A percentile compares a stretch with the other conserved stretches of the same genome.
phyloP scores from a whole-genome alignment of 306 rosid species.

The Cucurbita argyrosperma region DNA sequence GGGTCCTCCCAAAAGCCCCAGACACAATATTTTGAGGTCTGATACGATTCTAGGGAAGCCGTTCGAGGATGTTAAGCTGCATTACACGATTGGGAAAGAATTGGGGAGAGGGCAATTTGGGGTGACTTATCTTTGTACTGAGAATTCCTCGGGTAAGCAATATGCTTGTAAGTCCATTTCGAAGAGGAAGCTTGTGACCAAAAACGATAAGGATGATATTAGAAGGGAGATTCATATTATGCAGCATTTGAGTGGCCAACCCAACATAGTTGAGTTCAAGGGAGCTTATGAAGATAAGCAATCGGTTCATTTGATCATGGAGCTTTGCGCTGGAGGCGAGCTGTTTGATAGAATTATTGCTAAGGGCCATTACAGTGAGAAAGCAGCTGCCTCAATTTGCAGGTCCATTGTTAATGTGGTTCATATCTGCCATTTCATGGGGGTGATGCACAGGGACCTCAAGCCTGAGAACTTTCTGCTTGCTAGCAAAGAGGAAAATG shows the following conservation, averaged over 20 bases:
- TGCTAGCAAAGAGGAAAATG: slow-evolving; percentile 51
- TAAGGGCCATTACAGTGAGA: neutral
- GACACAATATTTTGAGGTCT: slow-evolving; percentile 11
- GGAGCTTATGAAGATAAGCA: neutral
- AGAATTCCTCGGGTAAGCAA: slow-evolving; percentile 41
- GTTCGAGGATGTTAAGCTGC: slow-evolving; percentile 49
- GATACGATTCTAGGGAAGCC: slow-evolving; percentile 49
- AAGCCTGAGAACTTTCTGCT: slow-evolving; percentile 90
- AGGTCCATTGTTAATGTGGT: neutral
- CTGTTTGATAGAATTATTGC: neutral
- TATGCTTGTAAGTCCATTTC: slow-evolving; percentile 3
- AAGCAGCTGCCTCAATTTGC: neutral
- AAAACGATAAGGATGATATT: neutral
- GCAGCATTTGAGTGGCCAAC: neutral
- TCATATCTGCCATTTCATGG: neutral
- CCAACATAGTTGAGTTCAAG: neutral
- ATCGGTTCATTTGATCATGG: neutral
- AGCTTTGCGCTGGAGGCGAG: neutral
- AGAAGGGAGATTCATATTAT: neutral
- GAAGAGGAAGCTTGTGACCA: neutral
- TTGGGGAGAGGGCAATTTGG: slow-evolving; percentile 91
- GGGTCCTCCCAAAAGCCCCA: slow-evolving; percentile 24
- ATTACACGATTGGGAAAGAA: slow-evolving; percentile 52
- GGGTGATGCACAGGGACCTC: slow-evolving; percentile 35
- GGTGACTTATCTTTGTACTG: slow-evolving; percentile 63